Conservation (phyloP, 2,329 filamentous ascomycete genomes). For the Penicillium frequentans region DNA sequence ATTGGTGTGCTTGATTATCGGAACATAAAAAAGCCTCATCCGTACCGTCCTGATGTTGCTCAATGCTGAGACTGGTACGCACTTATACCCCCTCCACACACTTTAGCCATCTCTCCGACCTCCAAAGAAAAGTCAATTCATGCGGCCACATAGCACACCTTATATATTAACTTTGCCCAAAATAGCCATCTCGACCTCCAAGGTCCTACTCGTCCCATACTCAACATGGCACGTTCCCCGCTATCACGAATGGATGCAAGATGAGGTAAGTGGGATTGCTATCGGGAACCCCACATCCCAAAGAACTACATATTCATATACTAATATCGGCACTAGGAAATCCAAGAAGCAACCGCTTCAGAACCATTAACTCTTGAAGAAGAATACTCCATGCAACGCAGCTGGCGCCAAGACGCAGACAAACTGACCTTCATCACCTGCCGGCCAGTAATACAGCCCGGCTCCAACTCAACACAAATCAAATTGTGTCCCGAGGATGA, state of each 20-base stretch:
- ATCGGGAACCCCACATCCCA: background rate
- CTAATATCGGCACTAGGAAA: slow-evolving; percentile 46
- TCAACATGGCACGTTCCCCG: slow-evolving; percentile 74
- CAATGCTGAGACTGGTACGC: slow-evolving; percentile 36
- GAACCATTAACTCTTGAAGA: slow-evolving; percentile 77
- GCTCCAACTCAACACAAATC: background rate
- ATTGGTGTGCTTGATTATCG: background rate
- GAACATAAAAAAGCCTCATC: background rate
- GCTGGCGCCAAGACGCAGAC: slow-evolving; percentile 77
- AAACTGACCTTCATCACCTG: slow-evolving; percentile 94
- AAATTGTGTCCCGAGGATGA: slow-evolving; percentile 51
- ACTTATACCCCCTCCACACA: background rate
- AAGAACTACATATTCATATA: background rate
- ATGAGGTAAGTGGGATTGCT: slow-evolving; percentile 52
- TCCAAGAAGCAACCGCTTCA: slow-evolving; percentile 83
- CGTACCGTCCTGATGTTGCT: slow-evolving; percentile 28
- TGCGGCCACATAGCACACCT: background rate
- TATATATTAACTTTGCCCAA: background rate
- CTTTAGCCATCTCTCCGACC: background rate
- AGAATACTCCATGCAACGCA: slow-evolving; percentile 87
- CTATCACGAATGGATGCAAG: slow-evolving; percentile 92
- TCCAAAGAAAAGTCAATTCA: background rate
- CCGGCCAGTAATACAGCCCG: slow-evolving; percentile 39
- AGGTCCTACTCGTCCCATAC: slow-evolving; percentile 79
- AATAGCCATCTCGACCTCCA: slow-evolving; percentile 65